phyloP scores from a whole-genome alignment of 805 yeast genomes.

The Saccharomycopsis selenospora region DNA sequence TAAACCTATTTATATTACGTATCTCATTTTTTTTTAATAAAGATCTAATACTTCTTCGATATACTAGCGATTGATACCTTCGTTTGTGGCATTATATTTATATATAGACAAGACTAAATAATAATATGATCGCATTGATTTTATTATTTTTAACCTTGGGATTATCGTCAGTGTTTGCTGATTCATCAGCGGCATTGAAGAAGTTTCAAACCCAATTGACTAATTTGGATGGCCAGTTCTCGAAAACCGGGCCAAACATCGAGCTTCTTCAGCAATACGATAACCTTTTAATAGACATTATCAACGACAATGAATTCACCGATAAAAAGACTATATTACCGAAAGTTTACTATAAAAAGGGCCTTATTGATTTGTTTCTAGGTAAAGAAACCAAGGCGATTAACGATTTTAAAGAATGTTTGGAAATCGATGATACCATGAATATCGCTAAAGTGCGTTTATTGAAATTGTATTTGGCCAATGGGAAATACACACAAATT shows the following conservation, averaged over 20 bases:
- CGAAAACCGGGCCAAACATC: constrained; percentile 26
- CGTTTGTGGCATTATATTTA: too few relatives aligned
- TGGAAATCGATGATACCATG: constrained; percentile 29
- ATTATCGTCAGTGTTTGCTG: too few relatives aligned
- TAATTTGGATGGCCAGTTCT: constrained; percentile 15
- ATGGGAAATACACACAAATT: constrained; percentile 42
- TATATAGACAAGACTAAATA: too few relatives aligned
- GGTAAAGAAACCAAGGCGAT: constrained; percentile 49
- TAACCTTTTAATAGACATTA: constrained; percentile 17
- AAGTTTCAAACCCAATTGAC: constrained; percentile 1
- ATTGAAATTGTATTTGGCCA: constrained; percentile 41
- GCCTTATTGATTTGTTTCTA: constrained; percentile 51
- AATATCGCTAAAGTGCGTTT: constrained; percentile 44
- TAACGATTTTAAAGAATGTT: constrained; percentile 42
- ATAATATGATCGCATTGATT: too few relatives aligned
- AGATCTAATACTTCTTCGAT: too few relatives aligned
- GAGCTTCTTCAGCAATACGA: constrained; percentile 29
- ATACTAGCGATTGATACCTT: too few relatives aligned
- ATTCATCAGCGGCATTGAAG: background rate
- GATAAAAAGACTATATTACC: constrained; percentile 28
- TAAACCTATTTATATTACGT: too few relatives aligned
- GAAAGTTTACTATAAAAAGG: constrained; percentile 50
- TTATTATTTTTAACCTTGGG: too few relatives aligned
- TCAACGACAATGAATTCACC: constrained; percentile 2
- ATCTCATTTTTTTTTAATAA: too few relatives aligned